Evolutionary conservation across 352 stramenopile species (phyloP).

Genomic region (Pythium sp.): DNA sequence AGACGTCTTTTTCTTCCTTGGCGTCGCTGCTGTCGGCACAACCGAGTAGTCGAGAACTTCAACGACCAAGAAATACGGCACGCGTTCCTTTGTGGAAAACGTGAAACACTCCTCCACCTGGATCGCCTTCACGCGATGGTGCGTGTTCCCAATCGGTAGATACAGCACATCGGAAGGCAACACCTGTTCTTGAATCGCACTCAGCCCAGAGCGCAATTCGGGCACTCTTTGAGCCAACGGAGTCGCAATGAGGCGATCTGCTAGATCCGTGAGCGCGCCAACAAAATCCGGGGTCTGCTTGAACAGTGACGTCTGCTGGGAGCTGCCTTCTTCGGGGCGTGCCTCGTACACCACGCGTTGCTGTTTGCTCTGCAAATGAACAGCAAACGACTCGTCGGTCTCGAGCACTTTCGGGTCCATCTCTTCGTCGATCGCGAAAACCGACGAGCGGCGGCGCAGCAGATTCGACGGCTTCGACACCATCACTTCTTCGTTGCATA

Average conservation of each 20-base stretch:
- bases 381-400: slow-evolving; percentile 57
- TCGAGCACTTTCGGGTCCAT: slow-evolving; percentile 28
- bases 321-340: slow-evolving; percentile 54
- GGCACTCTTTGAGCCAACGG: slow-evolving; percentile 43
- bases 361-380: slow-evolving; percentile 47
- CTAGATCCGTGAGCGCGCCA: slow-evolving; percentile 59
- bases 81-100: slow-evolving; percentile 83
- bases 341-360: slow-evolving; percentile 57
- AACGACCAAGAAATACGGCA: slow-evolving; percentile 80
- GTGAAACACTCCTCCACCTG: slow-evolving; percentile 75
- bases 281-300: slow-evolving; percentile 74
- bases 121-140: slow-evolving; percentile 72
- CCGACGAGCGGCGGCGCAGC: slow-evolving; percentile 42
- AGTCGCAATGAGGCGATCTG: slow-evolving; percentile 56
- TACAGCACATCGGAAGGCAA: slow-evolving; percentile 79
- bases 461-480: slow-evolving; percentile 44
- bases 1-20: slow-evolving; percentile 11
- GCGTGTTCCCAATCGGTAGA: slow-evolving; percentile 71
- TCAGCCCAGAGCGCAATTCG: slow-evolving; percentile 46
- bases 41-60: slow-evolving; percentile 78
- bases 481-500: slow-evolving; percentile 68
- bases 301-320: slow-evolving; percentile 60
- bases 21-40: slow-evolving; percentile 7
- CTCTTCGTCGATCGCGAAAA: slow-evolving; percentile 61
- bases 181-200: slow-evolving; percentile 44